Evolutionary conservation across 805 yeast species (phyloP).

Genomic region (Metschnikowia henanensis): DNA sequence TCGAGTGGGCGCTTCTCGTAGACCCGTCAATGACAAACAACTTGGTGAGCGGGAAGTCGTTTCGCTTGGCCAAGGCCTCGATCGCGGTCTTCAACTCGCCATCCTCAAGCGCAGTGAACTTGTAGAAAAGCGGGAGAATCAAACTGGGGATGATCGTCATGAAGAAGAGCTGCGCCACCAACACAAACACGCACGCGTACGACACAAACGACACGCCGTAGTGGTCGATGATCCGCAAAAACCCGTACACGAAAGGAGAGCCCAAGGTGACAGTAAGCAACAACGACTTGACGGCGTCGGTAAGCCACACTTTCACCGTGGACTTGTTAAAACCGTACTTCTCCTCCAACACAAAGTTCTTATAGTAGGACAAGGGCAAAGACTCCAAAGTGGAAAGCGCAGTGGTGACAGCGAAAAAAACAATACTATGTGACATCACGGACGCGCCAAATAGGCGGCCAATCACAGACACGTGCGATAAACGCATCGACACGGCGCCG

Average conservation of each 20-base stretch:
- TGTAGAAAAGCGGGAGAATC: slow-evolving; percentile 92
- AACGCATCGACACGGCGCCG: slow-evolving; percentile 59
- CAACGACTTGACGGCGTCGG: slow-evolving; percentile 66
- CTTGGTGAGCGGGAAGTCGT: slow-evolving; percentile 83
- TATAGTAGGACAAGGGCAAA: slow-evolving; percentile 72
- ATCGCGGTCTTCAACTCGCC: slow-evolving; percentile 85
- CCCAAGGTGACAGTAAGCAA: slow-evolving; percentile 58
- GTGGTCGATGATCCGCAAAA: slow-evolving; percentile 77
- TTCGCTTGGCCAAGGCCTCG: slow-evolving; percentile 71
- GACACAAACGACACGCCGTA: slow-evolving; percentile 81
- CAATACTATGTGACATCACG: slow-evolving; percentile 66
- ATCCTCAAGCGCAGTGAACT: slow-evolving; percentile 83
- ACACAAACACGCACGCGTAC: slow-evolving; percentile 72
- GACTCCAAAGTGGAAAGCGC: slow-evolving; percentile 53
- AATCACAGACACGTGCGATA: slow-evolving; percentile 38
- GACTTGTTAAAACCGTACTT: slow-evolving; percentile 90
- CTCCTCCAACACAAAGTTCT: slow-evolving; percentile 87
- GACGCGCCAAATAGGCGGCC: slow-evolving; percentile 47
- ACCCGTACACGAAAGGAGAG: slow-evolving; percentile 69
- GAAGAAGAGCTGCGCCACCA: slow-evolving; percentile 68
- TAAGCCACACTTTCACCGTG: slow-evolving; percentile 68
- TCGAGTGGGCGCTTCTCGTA: slow-evolving; percentile 92
- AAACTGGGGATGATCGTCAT: slow-evolving; percentile 80
- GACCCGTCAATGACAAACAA: slow-evolving; percentile 96
- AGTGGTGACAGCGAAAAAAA: slow-evolving; percentile 54